Percentiles rank a stretch among this genome's conserved stretches.
Evolutionary conservation across 2,329 filamentous ascomycete species (phyloP).

Genomic region (Apiospora hydei): DNA sequence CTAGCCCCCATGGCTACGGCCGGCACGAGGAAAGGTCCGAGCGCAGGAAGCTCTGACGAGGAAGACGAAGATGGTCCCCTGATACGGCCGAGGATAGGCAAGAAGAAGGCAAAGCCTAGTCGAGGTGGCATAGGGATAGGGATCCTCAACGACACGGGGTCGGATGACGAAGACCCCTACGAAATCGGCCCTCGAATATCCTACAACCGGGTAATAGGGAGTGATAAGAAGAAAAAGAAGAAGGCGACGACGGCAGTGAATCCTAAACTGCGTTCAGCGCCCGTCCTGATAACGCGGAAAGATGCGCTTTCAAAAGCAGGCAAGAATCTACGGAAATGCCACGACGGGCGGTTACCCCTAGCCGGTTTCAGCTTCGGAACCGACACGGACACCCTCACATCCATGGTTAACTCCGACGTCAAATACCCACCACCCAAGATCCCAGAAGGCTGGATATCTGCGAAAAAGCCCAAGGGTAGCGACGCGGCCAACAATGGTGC

Average conservation of each 20-base stretch:
- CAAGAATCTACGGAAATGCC: constrained; percentile 71
- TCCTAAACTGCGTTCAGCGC: constrained; percentile 69
- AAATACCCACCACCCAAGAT: constrained; percentile 72
- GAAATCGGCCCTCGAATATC: constrained; percentile 90
- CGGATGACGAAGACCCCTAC: constrained; percentile 94
- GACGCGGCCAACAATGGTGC: constrained; percentile 29
- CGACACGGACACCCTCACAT: constrained; percentile 54
- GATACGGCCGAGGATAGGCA: constrained; percentile 40
- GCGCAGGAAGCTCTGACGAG: constrained; percentile 48
- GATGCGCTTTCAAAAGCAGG: constrained; percentile 44
- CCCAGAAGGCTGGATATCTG: constrained; percentile 76
- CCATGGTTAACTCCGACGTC: constrained; percentile 48
- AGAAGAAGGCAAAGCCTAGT: constrained; percentile 59
- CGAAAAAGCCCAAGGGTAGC: constrained; percentile 52
- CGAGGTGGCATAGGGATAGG: constrained; percentile 84
- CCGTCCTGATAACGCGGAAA: constrained; percentile 79
- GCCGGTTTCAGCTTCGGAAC: constrained; percentile 77
- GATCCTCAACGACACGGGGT: constrained; percentile 89
- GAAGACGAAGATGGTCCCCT: constrained; percentile 52
- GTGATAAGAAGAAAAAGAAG: constrained; percentile 75
- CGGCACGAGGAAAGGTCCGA: constrained; percentile 36
- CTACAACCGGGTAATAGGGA: constrained; percentile 83
- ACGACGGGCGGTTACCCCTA: constrained; percentile 82
- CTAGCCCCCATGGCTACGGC: constrained; percentile 47
- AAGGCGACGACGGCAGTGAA: constrained; percentile 62